Evolutionary conservation across 1,139 yeast species (phyloP).

Genomic region (Keqinozyma sinolaborantium): DNA sequence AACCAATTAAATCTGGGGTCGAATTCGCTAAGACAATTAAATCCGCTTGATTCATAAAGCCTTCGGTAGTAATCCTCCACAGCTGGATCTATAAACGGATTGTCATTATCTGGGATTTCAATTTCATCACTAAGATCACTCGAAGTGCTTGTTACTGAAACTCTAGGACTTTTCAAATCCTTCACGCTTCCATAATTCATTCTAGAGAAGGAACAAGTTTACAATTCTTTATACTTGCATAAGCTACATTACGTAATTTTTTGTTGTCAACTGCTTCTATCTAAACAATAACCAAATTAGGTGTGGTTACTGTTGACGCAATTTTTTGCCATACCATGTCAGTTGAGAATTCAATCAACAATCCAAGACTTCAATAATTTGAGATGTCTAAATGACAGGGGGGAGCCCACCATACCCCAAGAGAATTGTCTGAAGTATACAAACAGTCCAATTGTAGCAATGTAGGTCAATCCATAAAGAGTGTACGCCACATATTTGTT

Average conservation of each 20-base stretch:
- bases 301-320: not conserved
- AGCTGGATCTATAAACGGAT: not conserved
- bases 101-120: not conserved
- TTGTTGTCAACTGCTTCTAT: not conserved
- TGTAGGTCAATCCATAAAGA: conserved; percentile 4
- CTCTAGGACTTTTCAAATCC: not conserved
- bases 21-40: not conserved
- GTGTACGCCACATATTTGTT: conserved; percentile 10
- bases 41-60: not conserved
- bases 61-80: not conserved
- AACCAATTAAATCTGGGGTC: not conserved
- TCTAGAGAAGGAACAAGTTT: too few relatives aligned
- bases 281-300: not conserved
- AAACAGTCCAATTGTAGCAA: conserved; percentile 42
- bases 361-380: conserved; percentile 77
- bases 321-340: not conserved
- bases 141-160: not conserved
- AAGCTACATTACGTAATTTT: not conserved
- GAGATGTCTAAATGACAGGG: conserved; percentile 61
- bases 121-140: not conserved
- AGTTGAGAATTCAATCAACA: conserved; percentile 14
- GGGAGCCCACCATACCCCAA: conserved; percentile 87
- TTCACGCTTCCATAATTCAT: not conserved
- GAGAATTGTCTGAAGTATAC: conserved; percentile 71
- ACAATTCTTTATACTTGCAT: too few relatives aligned